Evolutionary conservation across 1,284 basidiomycete species (phyloP).

Genomic region (Moniliella sp.): DNA sequence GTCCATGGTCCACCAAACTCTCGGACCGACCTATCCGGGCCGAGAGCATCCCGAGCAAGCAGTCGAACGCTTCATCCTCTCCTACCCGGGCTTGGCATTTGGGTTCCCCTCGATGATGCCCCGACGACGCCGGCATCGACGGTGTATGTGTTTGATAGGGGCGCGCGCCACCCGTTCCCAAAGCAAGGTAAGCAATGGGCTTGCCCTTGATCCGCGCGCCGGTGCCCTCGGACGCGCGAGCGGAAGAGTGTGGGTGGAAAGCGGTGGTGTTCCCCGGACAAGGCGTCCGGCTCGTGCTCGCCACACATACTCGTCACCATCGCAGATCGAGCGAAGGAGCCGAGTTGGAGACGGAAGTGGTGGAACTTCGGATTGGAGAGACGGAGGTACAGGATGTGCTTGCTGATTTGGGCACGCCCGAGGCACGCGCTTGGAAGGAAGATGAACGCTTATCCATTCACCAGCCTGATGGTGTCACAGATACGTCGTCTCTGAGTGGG

Average conservation of each 20-base stretch:
- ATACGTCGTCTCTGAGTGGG: neutral
- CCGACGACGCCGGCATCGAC: neutral
- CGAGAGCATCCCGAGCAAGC: neutral
- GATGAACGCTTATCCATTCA: neutral
- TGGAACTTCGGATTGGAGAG: neutral
- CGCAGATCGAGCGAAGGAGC: neutral
- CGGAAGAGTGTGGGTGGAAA: neutral
- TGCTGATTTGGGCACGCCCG: neutral
- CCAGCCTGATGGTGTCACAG: neutral
- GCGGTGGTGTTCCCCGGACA: neutral
- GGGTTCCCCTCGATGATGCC: neutral
- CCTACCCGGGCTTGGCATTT: neutral
- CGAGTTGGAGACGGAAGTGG: neutral
- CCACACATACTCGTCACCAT: neutral
- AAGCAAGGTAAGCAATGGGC: neutral
- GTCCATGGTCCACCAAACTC: neutral
- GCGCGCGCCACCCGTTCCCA: no score
- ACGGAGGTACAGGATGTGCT: neutral
- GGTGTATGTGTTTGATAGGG: no score
- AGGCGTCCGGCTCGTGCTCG: neutral
- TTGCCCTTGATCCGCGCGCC: neutral
- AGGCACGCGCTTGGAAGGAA: neutral
- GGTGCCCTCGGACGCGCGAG: neutral
- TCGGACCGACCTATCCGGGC: neutral
- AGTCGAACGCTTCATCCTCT: neutral